A percentile compares a stretch with the other conserved stretches of the same genome.
phyloP scores from a whole-genome alignment of 345 rosid species.

The Moricandia moricandioides region DNA sequence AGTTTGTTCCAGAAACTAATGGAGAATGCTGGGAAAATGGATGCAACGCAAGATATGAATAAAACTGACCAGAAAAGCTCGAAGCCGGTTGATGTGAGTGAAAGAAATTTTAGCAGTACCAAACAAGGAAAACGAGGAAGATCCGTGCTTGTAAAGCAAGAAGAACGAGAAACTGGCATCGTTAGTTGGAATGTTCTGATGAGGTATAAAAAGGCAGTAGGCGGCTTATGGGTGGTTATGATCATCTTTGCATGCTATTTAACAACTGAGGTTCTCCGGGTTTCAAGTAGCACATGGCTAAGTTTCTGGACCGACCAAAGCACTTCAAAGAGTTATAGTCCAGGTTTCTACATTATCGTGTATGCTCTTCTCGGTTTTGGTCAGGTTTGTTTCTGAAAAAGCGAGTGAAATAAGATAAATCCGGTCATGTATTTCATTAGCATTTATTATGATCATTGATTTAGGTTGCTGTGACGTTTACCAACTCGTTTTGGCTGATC shows the following conservation, averaged over 20 bases:
- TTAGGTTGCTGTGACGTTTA: slow-evolving; percentile 72
- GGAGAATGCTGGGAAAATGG: slow-evolving; percentile 98
- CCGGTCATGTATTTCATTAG: not conserved
- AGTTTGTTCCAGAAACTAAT: slow-evolving; percentile 71
- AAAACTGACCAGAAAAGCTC: slow-evolving; percentile 34
- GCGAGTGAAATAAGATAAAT: not conserved
- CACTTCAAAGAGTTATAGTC: slow-evolving; percentile 52
- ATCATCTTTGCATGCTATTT: slow-evolving; percentile 70
- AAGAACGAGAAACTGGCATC: slow-evolving; percentile 95
- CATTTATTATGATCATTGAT: slow-evolving; percentile 12
- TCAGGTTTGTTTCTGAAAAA: slow-evolving; percentile 51
- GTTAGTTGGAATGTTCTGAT: slow-evolving; percentile 77
- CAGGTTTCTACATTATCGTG: slow-evolving; percentile 57
- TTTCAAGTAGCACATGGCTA: slow-evolving; percentile 91
- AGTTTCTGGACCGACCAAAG: slow-evolving; percentile 85
- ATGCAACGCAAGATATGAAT: slow-evolving; percentile 48
- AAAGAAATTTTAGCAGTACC: slow-evolving; percentile 25
- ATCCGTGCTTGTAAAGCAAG: slow-evolving; percentile 82
- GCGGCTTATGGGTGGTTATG: slow-evolving; percentile 84
- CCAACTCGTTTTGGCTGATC: slow-evolving; percentile 87
- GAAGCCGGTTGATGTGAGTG: slow-evolving; percentile 35
- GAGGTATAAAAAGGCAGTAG: slow-evolving; percentile 88
- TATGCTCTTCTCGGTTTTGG: slow-evolving; percentile 74
- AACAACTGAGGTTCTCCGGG: slow-evolving; percentile 74
- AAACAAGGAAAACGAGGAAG: slow-evolving; percentile 59